These are phyloP conservation scores for Crucibulum laeve DNA, from an alignment of 768 basidiomycete species.

Conservation along the genomic window DNA sequence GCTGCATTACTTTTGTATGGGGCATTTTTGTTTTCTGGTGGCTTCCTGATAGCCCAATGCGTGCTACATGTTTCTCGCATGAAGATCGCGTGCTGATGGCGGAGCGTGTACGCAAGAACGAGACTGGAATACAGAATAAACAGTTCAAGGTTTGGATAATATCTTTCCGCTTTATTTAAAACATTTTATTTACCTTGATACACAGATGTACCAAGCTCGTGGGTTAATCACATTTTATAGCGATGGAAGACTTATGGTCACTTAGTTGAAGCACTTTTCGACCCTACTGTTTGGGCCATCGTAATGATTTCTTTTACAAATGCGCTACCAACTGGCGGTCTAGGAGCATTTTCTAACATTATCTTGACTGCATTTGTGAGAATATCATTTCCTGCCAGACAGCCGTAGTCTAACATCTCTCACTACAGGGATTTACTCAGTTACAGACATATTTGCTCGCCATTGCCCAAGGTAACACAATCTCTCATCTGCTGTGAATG, in stretches of 20 bases:
- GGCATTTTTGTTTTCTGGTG: slow-evolving; percentile 43
- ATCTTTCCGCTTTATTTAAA: not conserved
- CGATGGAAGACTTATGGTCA: not conserved
- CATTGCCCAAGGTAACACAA: slow-evolving; percentile 32
- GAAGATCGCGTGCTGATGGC: slow-evolving; percentile 44
- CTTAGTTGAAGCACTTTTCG: slow-evolving; percentile 37
- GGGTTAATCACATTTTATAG: slow-evolving; percentile 3
- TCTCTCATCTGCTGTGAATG: not conserved
- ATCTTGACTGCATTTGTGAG: slow-evolving; percentile 41
- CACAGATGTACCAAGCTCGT: slow-evolving; percentile 28
- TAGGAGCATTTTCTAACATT: slow-evolving; percentile 51
- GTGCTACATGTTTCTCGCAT: slow-evolving; percentile 41
- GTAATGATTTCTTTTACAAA: slow-evolving; percentile 43
- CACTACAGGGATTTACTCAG: slow-evolving; percentile 36
- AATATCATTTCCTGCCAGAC: not conserved
- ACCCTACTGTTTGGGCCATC: slow-evolving; percentile 43
- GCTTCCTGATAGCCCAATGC: slow-evolving; percentile 47
- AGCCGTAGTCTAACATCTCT: not conserved
- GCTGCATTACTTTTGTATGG: slow-evolving; percentile 42
- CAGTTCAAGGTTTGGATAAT: slow-evolving; percentile 34
- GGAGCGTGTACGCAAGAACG: slow-evolving; percentile 47
- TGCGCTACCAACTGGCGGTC: slow-evolving; percentile 41
- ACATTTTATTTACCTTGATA: not conserved
- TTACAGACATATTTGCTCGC: slow-evolving; percentile 51
- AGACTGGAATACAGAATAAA: slow-evolving; percentile 48